Evolutionary conservation across 768 basidiomycete genomes (phyloP), one percentile per base, ranked within the genome.

Genomic region (Boletus rufocinnamomeus): DNA sequence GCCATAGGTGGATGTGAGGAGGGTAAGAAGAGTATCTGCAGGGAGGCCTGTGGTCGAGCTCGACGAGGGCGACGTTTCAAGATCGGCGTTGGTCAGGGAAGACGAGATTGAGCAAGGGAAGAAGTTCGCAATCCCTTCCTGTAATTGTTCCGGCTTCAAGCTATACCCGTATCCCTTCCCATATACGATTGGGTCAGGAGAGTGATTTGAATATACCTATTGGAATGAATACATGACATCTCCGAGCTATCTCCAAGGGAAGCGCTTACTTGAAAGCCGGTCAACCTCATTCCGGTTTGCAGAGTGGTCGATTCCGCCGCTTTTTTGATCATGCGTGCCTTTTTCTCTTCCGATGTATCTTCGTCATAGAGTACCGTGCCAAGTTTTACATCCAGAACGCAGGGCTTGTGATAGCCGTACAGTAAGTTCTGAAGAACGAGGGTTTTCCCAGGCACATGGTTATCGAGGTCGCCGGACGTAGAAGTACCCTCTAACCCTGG

Each of bases 331-430:
- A 95, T 95, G 27, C 91, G 84, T 41, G 75, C 80, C 58, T 82
- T 80, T 76, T 99, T 99, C 57, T 90, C 91, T 2, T 82, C 79
- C 0, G 81, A 71, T 6, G 89, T 81, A 13, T 70, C 68, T 23
- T 87, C 82, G 51, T 91, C 93, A 61, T 91, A 91, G n/a, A 98
- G 80, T 1, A 89, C 78, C 0, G 89, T 95, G 1, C 97, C 97
- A 17, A 98, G 88, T 73, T 98, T 99, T 69, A 94, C 80, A 70
- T 99, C 96, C 30, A 98, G 78, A 57, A 97, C 82, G 63, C 91
- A 93, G 7, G 95, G 95, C 69, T 86, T 88, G 37, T 74, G 65
- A 77, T 95, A 98, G 1, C 79, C 68, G 63, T 87, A 73, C 2
- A 89, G 74, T 14, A 95, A 75, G 71, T 99, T 98, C 75, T 95